Base-by-base conservation (phyloP, 2,329 filamentous ascomycete species). In the Botryotinia narcissicola region DNA sequence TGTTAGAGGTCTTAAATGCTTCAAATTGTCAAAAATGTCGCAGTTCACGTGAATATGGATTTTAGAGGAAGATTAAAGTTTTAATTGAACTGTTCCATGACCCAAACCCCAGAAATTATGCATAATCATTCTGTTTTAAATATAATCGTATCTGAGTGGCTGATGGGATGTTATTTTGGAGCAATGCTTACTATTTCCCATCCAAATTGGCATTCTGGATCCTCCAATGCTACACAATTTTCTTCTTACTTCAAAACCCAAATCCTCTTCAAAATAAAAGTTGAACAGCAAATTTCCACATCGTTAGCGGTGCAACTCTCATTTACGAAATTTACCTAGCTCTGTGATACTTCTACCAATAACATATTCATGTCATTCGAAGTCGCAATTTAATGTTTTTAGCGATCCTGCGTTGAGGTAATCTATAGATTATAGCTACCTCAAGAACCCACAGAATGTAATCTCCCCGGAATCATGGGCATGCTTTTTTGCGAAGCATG, bases 241-340 rank as follows among this genome's bases (percentile, higher is more conserved):
- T 14, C 29, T 22, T 70, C 29, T n/a, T 22, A 61, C 59, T 25
- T 51, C 42, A 29, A 48, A 64, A 66, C 44, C 60, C 42, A 3
- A 48, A 66, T 71, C 70, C 70, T 66, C 16, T 42, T 40, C 1
- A 4, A 7, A 72, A 48, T n/a, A 72, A 37, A 32, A n/a, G 18
- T 7, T 44, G n/a, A 42, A 72, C 40, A 57, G 29, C n/a, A 72
- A 67, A 72, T 67, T 67, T 72, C 70, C 70, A 72, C 70, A 57
- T 42, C 22, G n/a, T 35, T 51, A 10, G 22, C 60, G 25, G 32
- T 18, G 59, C 59, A 42, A 71, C 60, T 40, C 25, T 57, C n/a
- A 63, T 66, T 32, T 35, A 71, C 44, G 35, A 66, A 71, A 66
- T 25, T 18, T 10, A 42, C 9, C 60, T 44, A 48, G n/a, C 57